Conservation (phyloP, 148 eudicot genomes). For the Camellia japonica region DNA sequence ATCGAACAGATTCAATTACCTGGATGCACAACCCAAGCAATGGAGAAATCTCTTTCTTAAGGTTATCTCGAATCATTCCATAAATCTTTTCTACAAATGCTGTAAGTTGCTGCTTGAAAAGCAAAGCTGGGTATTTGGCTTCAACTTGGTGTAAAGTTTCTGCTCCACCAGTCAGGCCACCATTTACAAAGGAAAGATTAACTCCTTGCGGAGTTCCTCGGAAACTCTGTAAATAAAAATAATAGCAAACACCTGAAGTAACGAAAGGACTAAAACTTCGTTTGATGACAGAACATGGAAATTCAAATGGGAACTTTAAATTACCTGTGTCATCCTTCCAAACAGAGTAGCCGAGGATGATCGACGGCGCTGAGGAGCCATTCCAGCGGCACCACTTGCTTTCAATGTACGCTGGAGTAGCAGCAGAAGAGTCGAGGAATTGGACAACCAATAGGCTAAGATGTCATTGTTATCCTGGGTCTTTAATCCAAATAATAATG, state of each 20-base stretch:
- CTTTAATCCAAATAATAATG: constrained; percentile 32
- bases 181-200: constrained; percentile 54
- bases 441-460: constrained; percentile 94
- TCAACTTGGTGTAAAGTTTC: constrained; percentile 86
- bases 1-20: constrained; percentile 35
- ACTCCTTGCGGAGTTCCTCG: constrained; percentile 84
- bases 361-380: constrained; percentile 85
- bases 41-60: constrained; percentile 94
- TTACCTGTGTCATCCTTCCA: constrained; percentile 79
- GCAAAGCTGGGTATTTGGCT: constrained; percentile 99
- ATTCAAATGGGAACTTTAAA: constrained; percentile 6
- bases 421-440: constrained; percentile 85
- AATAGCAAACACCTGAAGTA: background rate
- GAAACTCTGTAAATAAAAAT: constrained; percentile 56
- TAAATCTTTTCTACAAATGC: constrained; percentile 96
- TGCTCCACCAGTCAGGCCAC: constrained; percentile 54
- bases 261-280: background rate
- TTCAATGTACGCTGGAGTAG: constrained; percentile 91
- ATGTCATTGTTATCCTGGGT: constrained; percentile 86
- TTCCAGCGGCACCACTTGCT: constrained; percentile 92
- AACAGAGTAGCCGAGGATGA: constrained; percentile 78
- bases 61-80: constrained; percentile 92
- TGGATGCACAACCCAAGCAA: constrained; percentile 94
- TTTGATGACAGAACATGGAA: background rate
- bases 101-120: constrained; percentile 98